Base-by-base conservation (phyloP, 148 eudicot species). In the Mesembryanthemum crystallinum region DNA sequence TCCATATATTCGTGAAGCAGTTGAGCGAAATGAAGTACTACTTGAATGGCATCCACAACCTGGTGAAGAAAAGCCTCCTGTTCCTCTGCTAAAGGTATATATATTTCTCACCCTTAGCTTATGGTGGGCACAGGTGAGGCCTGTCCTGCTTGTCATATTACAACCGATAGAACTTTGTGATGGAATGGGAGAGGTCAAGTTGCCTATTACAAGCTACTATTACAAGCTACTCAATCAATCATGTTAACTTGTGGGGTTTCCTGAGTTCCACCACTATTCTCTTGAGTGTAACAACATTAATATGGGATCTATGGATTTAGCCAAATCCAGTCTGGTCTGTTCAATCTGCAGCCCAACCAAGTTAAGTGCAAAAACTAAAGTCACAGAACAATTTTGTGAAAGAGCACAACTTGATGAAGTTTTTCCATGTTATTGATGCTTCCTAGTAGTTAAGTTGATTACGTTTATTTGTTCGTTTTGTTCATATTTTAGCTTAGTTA, bases 1-100 rank as follows among this genome's bases (percentile, higher is more conserved):
- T 85, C 92, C 92, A 21, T 93, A 95, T 77, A 95, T 92, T 68
- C 90, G 91, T 71, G 90, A 92, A 72, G 97, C 99, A 20, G 83
- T 95, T 81, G 90, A 92, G 73, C 45, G 68, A 37, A 85, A 86
- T 69, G 76, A 86, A 35, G 99, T 92, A 73, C 85, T 95, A 76
- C 92, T 95, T 30, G 99, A 95, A 86, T 95, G 99, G 99, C 86
- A 92, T 84, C 94, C 97, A 74, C 87, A 88, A 82, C 93, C 99
- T 76, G 97, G 92, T 71, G 83, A 92, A 84, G 97, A 92, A 37
- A 88, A 88, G 86, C 99, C 99, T 55, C 99, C 99, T 28, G 99
- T 88, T 64, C 99, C 97, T 37, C 80, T 95, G 63, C 87, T 95
- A 14, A 95, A 95, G 97, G 97, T 95, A 83, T 66, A 29, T 63